Evolutionary conservation across 305 asterid genomes (phyloP).

Genomic region (Fraxinus greggii): DNA sequence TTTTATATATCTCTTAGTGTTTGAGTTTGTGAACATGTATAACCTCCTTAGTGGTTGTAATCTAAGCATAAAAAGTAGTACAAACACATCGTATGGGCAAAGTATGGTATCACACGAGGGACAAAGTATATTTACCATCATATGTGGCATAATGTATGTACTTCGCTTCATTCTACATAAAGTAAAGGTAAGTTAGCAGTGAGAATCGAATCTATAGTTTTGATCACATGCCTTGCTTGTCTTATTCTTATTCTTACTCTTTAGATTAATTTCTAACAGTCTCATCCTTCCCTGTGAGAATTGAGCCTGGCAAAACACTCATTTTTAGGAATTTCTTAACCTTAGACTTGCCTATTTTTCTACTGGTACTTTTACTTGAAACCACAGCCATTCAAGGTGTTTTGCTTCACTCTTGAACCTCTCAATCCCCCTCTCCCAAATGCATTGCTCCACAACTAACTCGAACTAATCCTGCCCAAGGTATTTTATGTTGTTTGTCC

Average conservation of each 20-base stretch:
- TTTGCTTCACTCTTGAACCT: neutral
- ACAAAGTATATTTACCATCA: neutral
- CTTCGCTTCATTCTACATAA: neutral
- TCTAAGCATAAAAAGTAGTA: neutral
- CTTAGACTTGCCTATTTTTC: neutral
- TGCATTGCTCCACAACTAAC: neutral
- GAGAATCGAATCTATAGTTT: neutral
- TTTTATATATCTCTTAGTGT: neutral
- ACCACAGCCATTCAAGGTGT: neutral
- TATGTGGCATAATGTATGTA: neutral
- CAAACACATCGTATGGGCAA: neutral
- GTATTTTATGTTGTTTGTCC: neutral
- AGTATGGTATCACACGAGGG: neutral
- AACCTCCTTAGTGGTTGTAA: neutral
- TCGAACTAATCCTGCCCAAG: neutral
- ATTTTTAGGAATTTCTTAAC: neutral
- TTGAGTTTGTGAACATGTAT: neutral
- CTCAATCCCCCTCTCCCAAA: neutral
- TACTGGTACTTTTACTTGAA: neutral
- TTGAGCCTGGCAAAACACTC: neutral
- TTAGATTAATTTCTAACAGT: neutral
- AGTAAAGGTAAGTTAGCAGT: neutral
- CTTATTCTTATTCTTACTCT: neutral
- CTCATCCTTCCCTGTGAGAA: neutral
- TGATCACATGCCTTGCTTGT: neutral